These are phyloP conservation scores for Penicillium goetzii DNA, from an alignment of 495 filamentous ascomycete genomes.

Conservation along the genomic window DNA sequence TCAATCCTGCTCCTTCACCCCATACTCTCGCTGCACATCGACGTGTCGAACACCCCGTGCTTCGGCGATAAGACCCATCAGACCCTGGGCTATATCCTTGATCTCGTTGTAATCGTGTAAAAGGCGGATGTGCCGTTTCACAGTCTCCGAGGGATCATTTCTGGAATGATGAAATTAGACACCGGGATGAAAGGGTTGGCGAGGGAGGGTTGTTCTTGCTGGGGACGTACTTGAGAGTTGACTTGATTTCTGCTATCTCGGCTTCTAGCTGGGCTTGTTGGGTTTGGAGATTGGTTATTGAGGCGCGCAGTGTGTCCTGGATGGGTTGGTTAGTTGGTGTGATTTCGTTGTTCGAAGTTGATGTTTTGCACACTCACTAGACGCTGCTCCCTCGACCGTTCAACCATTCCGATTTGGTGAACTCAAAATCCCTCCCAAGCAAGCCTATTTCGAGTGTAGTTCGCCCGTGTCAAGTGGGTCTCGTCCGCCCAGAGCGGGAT, in stretches of 20 bases:
- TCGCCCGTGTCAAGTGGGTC: conserved; percentile 5
- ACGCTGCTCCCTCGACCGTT: not conserved
- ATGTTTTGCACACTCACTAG: conserved; percentile 2
- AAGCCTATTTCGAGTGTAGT: not conserved
- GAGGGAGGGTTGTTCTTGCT: not conserved
- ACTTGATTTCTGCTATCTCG: conserved; percentile 36
- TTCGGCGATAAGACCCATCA: conserved; percentile 77
- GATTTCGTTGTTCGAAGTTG: not conserved
- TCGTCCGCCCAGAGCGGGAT: conserved; percentile 6
- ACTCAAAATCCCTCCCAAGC: not conserved
- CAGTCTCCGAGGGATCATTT: conserved; percentile 45
- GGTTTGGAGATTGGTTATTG: conserved; percentile 42
- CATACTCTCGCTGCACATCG: conserved; percentile 66
- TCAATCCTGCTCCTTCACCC: conserved; percentile 41
- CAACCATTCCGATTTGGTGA: not conserved
- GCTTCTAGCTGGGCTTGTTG: conserved; percentile 36
- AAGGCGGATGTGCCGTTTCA: conserved; percentile 67
- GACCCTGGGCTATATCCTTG: conserved; percentile 70
- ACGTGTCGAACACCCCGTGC: conserved; percentile 62
- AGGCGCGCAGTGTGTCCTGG: conserved; percentile 36
- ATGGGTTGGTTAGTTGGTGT: conserved; percentile 7
- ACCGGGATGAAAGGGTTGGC: not conserved
- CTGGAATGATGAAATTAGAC: conserved; percentile 18
- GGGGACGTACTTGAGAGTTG: conserved; percentile 42
- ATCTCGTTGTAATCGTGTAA: conserved; percentile 82